Evolutionary conservation across 768 basidiomycete genomes (phyloP), one percentile per base, ranked within the genome.

Genomic region (Rossbeevera mucosa): DNA sequence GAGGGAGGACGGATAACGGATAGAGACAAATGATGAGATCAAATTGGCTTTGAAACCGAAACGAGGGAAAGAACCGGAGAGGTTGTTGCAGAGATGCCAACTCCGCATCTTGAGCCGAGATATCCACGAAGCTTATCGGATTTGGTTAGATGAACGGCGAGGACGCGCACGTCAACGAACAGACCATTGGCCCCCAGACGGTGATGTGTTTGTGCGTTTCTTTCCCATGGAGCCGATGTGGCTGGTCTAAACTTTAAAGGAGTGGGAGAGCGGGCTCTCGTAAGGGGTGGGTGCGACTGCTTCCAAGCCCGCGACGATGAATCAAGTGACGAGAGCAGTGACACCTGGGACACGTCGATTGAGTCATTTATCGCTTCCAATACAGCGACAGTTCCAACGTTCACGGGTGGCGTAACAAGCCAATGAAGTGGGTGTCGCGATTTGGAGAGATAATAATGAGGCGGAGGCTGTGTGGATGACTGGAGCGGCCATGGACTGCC

Each of bases 81-180:
- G 20, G 41, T 24, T 8, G 47, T 26, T 22, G 53, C 29, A n/a
- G 24, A 18, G 26, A 50, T 50, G 44, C 20, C 48, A 62, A 43
- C 29, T 50, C 45, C 44, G 44, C 52, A 42, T 25, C 24, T 20
- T 31, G 24, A 45, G 18, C 24, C 7, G n/a, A 38, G 36, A n/a
- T 26, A 47, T 47, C 24, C 31, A 26, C 29, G 44, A 53, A 41
- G 54, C 21, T 22, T 31, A 24, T 52, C 50, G 1, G 1, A 63
- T 66, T 52, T 66, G 53, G 64, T 52, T 64, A 64, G 43, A 64
- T 60, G 54, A 51, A 47, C 4, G 28, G 44, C 24, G 45, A n/a
- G 52, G 14, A 16, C 22, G 20, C 16, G 38, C 16, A 20, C 26
- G 33, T 58, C 48, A 30, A 22, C 43, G 11, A 18, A 42, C 20